Evolutionary conservation across 2,329 filamentous ascomycete genomes (phyloP), one percentile per base, ranked within the genome.

Genomic region (Trichothecium sympodiale): DNA sequence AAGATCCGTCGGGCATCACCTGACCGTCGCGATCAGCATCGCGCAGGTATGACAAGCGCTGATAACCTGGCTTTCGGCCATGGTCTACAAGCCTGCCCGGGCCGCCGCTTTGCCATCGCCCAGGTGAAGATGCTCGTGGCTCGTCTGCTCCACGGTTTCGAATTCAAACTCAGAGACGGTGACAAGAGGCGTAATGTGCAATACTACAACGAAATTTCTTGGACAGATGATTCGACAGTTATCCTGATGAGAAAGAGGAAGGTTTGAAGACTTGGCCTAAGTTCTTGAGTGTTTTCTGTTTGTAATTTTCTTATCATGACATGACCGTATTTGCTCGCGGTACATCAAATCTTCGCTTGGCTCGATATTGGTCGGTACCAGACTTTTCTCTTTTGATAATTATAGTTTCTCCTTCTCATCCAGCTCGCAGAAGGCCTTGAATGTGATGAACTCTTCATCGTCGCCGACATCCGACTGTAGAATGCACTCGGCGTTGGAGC

Each of bases 341-440:
- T 10, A 25, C 20, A 25, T 10, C 20, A 6, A 6, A 25, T 25
- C 10, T 25, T 25, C 20, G 6, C 6, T 10, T n/a, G 41, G 43
- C 18, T 46, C 4, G 35, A 38, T 12, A 33, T 8, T 33, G 18
- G 18, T 25, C 31, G n/a, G 18, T 20, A 7, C 17, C 12, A 15
- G 9, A 34, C 14, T 25, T 35, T 16, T 31, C 15, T 15, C 30
- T 18, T 17, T 18, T 31, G 6, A 31, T 31, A 10, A 4, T 43
- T 37, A 55, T 36, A 55, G 41, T 49, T 51, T 57, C 37, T 53
- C 40, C 43, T 50, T 50, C 15, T 35, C 41, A 27, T 77, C 74
- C 41, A 94, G 67, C 64, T 95, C 88, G 51, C 87, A 94, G 56
- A 94, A 95, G 1, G 89, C 91, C 64, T 88, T 91, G 67, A 93